Evolutionary conservation across 768 basidiomycete genomes (phyloP).

Genomic region (Leccinum obscurum): DNA sequence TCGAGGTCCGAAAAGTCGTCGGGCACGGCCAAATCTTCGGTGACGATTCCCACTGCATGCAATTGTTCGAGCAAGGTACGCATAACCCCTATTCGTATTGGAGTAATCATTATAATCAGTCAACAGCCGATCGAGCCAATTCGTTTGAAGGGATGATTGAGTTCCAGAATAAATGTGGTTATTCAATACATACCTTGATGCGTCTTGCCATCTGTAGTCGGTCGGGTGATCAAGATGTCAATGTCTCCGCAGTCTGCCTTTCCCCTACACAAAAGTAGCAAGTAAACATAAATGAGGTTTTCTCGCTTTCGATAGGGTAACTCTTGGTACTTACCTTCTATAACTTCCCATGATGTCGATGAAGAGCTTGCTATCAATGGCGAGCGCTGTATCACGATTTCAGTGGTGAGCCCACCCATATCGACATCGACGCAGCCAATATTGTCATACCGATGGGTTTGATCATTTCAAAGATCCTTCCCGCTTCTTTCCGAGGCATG

Average conservation of each 20-base stretch:
- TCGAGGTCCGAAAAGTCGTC: slow-evolving; percentile 70
- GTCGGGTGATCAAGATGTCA: slow-evolving; percentile 83
- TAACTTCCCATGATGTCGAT: slow-evolving; percentile 94
- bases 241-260: slow-evolving; percentile 87
- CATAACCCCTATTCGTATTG: slow-evolving; percentile 53
- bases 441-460: slow-evolving; percentile 58
- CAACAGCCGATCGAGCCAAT: background rate
- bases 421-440: background rate
- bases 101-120: background rate
- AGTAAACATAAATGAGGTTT: background rate
- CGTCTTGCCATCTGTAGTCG: slow-evolving; percentile 66
- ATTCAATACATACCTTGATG: slow-evolving; percentile 61
- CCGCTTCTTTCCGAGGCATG: slow-evolving; percentile 83
- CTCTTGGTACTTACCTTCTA: slow-evolving; percentile 51
- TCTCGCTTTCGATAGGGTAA: background rate
- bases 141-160: background rate
- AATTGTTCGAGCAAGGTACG: slow-evolving; percentile 56
- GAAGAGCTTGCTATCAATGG: slow-evolving; percentile 67
- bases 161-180: background rate
- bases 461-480: slow-evolving; percentile 69
- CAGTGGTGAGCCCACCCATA: background rate
- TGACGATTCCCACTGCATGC: slow-evolving; percentile 61
- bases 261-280: slow-evolving; percentile 47
- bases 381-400: slow-evolving; percentile 50
- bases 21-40: slow-evolving; percentile 76